phyloP scores from a whole-genome alignment of 208 protist genomes.

The Balamuthia mandrillaris region DNA sequence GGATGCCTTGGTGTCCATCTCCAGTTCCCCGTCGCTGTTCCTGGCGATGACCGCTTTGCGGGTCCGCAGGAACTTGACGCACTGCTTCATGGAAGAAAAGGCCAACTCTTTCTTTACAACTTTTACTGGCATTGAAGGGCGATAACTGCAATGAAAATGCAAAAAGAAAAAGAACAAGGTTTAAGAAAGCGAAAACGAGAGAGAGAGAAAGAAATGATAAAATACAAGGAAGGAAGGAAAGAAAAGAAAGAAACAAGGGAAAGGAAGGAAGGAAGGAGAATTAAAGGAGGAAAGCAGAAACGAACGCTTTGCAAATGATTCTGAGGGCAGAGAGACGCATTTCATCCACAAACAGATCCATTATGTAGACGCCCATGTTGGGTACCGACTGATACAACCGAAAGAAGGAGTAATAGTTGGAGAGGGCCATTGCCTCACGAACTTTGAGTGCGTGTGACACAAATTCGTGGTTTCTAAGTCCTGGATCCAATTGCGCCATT shows the following conservation, averaged over 20 bases:
- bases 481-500: too few relatives aligned
- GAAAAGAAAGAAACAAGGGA: not conserved
- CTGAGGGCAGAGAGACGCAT: slow-evolving; percentile 8
- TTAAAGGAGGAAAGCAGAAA: not conserved
- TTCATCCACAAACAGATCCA: slow-evolving; percentile 19
- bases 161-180: not conserved
- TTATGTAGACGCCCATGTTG: slow-evolving; percentile 27
- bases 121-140: too few relatives aligned
- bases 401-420: slow-evolving; percentile 26
- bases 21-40: too few relatives aligned
- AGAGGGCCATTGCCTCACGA: slow-evolving; percentile 1
- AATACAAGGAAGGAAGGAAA: not conserved
- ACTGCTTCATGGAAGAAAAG: too few relatives aligned
- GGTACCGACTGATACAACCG: slow-evolving; percentile 12
- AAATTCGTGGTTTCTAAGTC: too few relatives aligned
- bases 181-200: not conserved
- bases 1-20: too few relatives aligned
- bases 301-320: slow-evolving; percentile 31
- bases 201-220: too few relatives aligned
- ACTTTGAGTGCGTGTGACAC: not conserved
- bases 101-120: too few relatives aligned
- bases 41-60: too few relatives aligned
- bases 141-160: not conserved
- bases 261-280: not conserved
- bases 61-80: too few relatives aligned